Evolutionary conservation across 108 stramenopile genomes (phyloP).

Genomic region (Cyclotella kingstonii): DNA sequence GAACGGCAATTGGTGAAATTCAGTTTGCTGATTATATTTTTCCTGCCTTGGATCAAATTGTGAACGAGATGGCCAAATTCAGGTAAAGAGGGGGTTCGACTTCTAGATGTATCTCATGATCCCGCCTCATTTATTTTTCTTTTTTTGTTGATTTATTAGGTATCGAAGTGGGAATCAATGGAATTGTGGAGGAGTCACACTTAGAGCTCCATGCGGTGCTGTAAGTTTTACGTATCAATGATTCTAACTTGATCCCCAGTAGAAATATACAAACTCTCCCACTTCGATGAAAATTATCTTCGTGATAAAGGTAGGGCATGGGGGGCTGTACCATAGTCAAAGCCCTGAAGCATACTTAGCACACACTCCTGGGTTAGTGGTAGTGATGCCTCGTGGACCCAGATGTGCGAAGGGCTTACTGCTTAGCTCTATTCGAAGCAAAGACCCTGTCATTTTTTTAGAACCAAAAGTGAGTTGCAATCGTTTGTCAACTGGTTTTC

Average conservation of each 20-base stretch:
- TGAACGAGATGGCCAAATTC: constrained; percentile 97
- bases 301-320: constrained; percentile 49
- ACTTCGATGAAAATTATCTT: neutral
- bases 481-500: neutral
- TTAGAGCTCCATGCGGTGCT: constrained; percentile 94
- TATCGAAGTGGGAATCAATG: constrained; percentile 95
- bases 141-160: constrained; percentile 14
- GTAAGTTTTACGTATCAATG: constrained; percentile 55
- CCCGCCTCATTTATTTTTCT: neutral
- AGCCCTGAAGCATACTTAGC: constrained; percentile 93
- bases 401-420: constrained; percentile 93
- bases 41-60: constrained; percentile 97
- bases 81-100: constrained; percentile 9
- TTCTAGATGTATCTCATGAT: neutral
- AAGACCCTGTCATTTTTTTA: constrained; percentile 95
- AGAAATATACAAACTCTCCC: neutral
- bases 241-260: too few species aligned
- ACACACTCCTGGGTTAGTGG: constrained; percentile 92
- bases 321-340: constrained; percentile 97
- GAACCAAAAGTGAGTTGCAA: constrained; percentile 84
- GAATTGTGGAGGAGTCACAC: constrained; percentile 92
- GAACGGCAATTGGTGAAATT: constrained; percentile 96
- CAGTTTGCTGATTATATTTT: constrained; percentile 95
- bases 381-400: constrained; percentile 95
- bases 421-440: constrained; percentile 83